Evolutionary conservation across 306 rosid genomes (phyloP), one percentile per base, ranked within the genome.

Genomic region (Crataegus laevigata): DNA sequence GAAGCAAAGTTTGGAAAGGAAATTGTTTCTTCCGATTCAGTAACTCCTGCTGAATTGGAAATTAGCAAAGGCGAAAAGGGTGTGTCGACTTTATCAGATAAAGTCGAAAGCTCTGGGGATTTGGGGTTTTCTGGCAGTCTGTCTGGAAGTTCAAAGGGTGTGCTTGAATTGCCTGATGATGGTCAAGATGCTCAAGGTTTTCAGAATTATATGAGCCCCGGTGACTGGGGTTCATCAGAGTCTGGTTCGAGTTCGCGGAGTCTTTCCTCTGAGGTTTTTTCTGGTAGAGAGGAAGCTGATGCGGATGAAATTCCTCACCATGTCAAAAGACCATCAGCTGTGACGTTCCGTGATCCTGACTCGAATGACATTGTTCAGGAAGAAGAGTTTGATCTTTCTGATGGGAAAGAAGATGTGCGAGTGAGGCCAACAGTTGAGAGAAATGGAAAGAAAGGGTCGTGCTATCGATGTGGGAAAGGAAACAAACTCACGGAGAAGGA

Each of bases 401-500:
- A 61, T 69, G 51, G 43, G 68, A 69, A 73, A n/a, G 82, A 65
- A 61, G 83, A 82, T 28, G 54, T 73, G 45, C 60, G 50, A 59
- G 82, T 61, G 80, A 77, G 77, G 80, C 88, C 88, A 8, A 84
- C 28, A 55, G 87, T 74, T 59, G 85, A 69, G 79, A 87, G 93
- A 77, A 71, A 22, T 45, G 93, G 90, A 73, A 89, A 83, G 76
- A 89, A 77, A 78, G 93, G 96, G 11, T 74, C 84, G 14, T 93
- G 98, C 71, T 85, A 83, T 69, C 71, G 89, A 50, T 93, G 98
- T 81, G 87, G 74, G 21, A 82, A 67, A 67, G 94, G 98, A 62
- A 87, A 78, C 68, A 84, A 81, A 75, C 77, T 90, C 15, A 87
- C 83, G 9, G 83, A 77, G 81, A 93, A 86, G 81, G 98, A 87